Evolutionary conservation across 2,329 filamentous ascomycete species (phyloP).

Genomic region (Helotiales sp.): DNA sequence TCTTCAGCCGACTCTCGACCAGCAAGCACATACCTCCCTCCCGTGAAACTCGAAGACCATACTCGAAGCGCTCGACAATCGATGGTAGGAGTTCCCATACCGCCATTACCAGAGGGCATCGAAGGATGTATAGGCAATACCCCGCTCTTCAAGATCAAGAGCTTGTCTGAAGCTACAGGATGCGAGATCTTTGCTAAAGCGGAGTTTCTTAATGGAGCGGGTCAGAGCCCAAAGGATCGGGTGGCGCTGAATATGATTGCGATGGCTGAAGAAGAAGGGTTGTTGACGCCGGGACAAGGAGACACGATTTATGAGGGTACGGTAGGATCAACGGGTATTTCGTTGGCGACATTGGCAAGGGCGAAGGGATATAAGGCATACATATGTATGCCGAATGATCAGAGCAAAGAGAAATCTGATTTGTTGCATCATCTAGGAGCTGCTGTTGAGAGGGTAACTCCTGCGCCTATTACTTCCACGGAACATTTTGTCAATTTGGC

Average conservation of each 20-base stretch:
- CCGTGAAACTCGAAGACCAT: constrained; percentile 57
- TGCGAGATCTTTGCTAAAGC: constrained; percentile 91
- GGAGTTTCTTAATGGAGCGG: constrained; percentile 94
- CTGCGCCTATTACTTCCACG: constrained; percentile 90
- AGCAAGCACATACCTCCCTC: constrained; percentile 36
- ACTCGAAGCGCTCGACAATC: constrained; percentile 42
- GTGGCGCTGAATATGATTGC: constrained; percentile 90
- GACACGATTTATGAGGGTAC: constrained; percentile 98
- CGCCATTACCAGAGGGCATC: constrained; percentile 70
- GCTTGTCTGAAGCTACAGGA: constrained; percentile 81
- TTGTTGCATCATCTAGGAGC: constrained; percentile 88
- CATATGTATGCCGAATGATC: constrained; percentile 97
- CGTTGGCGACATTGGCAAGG: constrained; percentile 82
- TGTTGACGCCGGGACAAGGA: constrained; percentile 75
- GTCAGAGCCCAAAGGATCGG: constrained; percentile 90
- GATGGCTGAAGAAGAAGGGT: constrained; percentile 73
- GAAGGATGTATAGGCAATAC: constrained; percentile 94
- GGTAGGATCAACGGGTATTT: constrained; percentile 94
- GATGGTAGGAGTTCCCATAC: constrained; percentile 19
- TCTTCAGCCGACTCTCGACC: constrained; percentile 24
- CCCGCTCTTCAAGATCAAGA: constrained; percentile 81
- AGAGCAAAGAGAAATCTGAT: constrained; percentile 84
- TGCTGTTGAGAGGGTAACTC: constrained; percentile 85
- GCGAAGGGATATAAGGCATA: constrained; percentile 89
- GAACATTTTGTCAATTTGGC: constrained; percentile 95